Conservation (phyloP, 371 early-diverging fungal species). For the Zancudomyces culisetae region DNA sequence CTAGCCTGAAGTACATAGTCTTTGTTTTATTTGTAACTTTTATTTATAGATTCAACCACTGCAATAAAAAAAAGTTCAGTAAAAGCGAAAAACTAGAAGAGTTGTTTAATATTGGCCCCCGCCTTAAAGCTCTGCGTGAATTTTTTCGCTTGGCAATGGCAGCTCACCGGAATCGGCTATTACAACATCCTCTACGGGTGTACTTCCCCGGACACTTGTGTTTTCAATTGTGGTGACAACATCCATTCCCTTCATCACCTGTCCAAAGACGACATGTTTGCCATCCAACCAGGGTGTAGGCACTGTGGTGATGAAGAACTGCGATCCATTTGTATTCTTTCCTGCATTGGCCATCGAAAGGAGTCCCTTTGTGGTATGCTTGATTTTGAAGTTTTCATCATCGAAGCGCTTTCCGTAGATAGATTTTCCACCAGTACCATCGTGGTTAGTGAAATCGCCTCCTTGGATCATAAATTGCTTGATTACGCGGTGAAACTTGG, state of each 20-base stretch:
- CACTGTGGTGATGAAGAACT: slow-evolving; percentile 52
- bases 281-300: slow-evolving; percentile 87
- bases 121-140: too few relatives aligned
- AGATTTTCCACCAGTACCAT: slow-evolving; percentile 92
- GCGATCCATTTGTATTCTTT: slow-evolving; percentile 89
- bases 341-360: slow-evolving; percentile 94
- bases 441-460: slow-evolving; percentile 57
- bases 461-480: slow-evolving; percentile 74
- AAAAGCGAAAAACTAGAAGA: too few relatives aligned
- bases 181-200: slow-evolving; percentile 14
- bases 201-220: slow-evolving; percentile 11
- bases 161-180: slow-evolving; percentile 21
- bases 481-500: slow-evolving; percentile 80
- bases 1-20: too few relatives aligned
- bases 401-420: slow-evolving; percentile 79
- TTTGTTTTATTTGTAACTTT: too few relatives aligned
- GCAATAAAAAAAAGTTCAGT: too few relatives aligned
- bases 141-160: too few relatives aligned
- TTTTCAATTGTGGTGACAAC: slow-evolving; percentile 62
- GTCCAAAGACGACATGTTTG: slow-evolving; percentile 98
- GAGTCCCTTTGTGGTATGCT: slow-evolving; percentile 49
- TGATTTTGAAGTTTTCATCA: slow-evolving; percentile 89
- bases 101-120: too few relatives aligned
- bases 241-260: slow-evolving; percentile 67
- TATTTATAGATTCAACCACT: too few relatives aligned